phyloP scores from a whole-genome alignment of 2,329 filamentous ascomycete genomes.

The Diaporthe sp. region DNA sequence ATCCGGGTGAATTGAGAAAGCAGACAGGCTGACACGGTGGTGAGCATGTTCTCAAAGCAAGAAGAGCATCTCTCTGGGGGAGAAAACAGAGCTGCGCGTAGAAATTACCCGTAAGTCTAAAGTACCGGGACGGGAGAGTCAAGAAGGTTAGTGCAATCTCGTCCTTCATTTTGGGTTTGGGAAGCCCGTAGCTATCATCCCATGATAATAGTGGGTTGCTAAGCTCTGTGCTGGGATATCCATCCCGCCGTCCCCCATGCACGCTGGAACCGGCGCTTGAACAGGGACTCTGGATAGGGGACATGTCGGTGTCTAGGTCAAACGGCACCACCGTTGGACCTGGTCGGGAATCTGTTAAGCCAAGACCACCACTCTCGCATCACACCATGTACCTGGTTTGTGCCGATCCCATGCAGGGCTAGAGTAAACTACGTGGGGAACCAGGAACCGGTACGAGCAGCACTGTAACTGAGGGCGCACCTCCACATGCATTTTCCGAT shows the following conservation, averaged over 20 bases:
- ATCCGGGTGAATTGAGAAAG: background rate
- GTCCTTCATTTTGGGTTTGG: conserved; percentile 10
- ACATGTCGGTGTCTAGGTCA: background rate
- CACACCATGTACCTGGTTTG: background rate
- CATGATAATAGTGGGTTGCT: conserved; percentile 12
- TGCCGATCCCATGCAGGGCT: conserved; percentile 24
- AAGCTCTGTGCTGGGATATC: conserved; percentile 21
- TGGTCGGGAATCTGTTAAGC: background rate
- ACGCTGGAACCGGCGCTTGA: background rate
- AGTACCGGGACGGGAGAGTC: conserved; percentile 11
- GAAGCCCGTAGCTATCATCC: background rate
- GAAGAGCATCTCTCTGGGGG: no score
- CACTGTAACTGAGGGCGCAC: conserved; percentile 13
- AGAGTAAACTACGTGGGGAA: conserved; percentile 11
- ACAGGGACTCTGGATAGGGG: background rate
- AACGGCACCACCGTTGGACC: background rate
- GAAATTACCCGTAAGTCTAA: background rate
- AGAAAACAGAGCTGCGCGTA: no score
- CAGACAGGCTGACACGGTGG: no score
- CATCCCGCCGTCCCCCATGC: conserved; percentile 9
- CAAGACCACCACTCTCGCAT: background rate
- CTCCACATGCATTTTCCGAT: background rate
- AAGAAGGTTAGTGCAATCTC: background rate
- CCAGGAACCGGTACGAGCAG: conserved; percentile 24
- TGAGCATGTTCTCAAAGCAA: background rate